These are phyloP conservation scores for Thraustochytrium striatum DNA, from an alignment of 352 stramenopile genomes.

Conservation along the genomic window DNA sequence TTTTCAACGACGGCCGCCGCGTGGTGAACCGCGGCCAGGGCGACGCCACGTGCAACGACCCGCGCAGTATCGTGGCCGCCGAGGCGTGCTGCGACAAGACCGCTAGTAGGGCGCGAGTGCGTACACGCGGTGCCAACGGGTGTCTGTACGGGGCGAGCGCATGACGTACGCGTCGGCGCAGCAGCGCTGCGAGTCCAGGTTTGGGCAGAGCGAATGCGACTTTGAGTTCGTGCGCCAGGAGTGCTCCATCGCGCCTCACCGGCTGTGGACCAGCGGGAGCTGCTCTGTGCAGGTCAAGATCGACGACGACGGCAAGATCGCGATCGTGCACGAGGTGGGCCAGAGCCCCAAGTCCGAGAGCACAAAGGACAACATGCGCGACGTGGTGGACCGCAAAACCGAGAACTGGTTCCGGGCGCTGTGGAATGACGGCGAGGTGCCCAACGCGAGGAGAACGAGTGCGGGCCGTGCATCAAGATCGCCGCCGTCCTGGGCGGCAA, in stretches of 20 bases:
- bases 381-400: neutral
- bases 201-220: neutral
- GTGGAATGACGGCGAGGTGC: neutral
- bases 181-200: constrained; percentile 2
- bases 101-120: neutral
- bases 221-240: neutral
- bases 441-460: too few relatives aligned
- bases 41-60: constrained; percentile 35
- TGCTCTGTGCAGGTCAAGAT: constrained; percentile 30
- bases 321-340: constrained; percentile 32
- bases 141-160: constrained; percentile 48
- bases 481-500: neutral
- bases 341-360: neutral
- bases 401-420: neutral
- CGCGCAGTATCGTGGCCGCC: neutral
- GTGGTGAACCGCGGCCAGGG: neutral
- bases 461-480: neutral
- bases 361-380: neutral
- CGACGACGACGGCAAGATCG: neutral
- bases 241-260: neutral
- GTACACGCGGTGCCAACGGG: neutral
- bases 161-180: neutral
- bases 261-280: neutral
- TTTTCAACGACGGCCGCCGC: constrained; percentile 47
- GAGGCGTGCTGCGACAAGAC: constrained; percentile 37